These are phyloP conservation scores for Xylaria sp. DNA, from an alignment of 2,329 filamentous ascomycete species.

Conservation along the genomic window DNA sequence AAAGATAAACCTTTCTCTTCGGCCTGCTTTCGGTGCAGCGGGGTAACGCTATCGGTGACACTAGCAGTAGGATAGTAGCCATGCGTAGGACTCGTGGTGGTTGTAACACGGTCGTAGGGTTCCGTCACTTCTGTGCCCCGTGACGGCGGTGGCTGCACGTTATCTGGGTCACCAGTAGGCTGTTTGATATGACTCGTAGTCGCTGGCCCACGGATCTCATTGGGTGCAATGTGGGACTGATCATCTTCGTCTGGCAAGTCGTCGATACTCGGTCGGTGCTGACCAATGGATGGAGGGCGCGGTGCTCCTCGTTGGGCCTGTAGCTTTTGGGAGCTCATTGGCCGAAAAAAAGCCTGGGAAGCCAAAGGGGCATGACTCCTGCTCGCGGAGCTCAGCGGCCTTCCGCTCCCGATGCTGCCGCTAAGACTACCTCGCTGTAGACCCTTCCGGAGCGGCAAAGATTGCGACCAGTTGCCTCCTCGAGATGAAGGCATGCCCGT, in stretches of 20 bases:
- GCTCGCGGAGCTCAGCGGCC: conserved; percentile 75
- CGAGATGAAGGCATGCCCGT: conserved; percentile 63
- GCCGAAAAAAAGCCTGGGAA: conserved; percentile 91
- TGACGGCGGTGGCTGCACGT: conserved; percentile 72
- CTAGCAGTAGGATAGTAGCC: conserved; percentile 69
- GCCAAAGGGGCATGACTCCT: conserved; percentile 90
- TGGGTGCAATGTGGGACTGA: conserved; percentile 62
- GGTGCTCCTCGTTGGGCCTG: conserved; percentile 84
- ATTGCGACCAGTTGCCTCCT: conserved; percentile 62
- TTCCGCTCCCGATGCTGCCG: conserved; percentile 56
- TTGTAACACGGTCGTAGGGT: conserved; percentile 75
- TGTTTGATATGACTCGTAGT: conserved; percentile 50
- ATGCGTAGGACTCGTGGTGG: conserved; percentile 77
- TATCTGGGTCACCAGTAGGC: conserved; percentile 57
- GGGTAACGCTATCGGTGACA: conserved; percentile 80
- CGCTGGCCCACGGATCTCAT: conserved; percentile 65
- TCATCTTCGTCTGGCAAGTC: conserved; percentile 52
- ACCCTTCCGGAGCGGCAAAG: conserved; percentile 66
- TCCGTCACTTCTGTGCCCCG: conserved; percentile 85
- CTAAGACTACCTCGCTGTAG: conserved; percentile 58
- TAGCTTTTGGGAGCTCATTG: conserved; percentile 95
- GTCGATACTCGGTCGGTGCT: conserved; percentile 51
- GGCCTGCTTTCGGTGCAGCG: conserved; percentile 68
- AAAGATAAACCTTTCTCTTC: conserved; percentile 62
- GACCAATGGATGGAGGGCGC: conserved; percentile 57